Base-by-base conservation (phyloP, 768 basidiomycete species). In the Hypholoma fasciculare region DNA sequence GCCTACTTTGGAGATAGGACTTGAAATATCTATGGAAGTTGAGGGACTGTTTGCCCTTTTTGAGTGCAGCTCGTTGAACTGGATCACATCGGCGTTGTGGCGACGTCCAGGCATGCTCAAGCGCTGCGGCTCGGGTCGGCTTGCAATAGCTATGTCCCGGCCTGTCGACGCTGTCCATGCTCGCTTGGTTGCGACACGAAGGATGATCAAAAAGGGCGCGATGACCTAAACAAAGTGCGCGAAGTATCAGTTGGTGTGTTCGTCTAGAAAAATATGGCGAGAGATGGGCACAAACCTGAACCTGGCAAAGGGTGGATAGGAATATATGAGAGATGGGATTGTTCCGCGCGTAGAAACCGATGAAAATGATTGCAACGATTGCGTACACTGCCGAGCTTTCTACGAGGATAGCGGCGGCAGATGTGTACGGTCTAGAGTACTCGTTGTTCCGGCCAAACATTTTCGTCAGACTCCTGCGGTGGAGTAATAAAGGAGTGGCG, bases 321-420 rank as follows among this genome's bases (percentile, higher is more conserved):
- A 57, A 57, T n/a, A 57, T n/a, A 20, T 57, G 56, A 7, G 56
- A 49, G 30, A 50, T 44, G 37, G 56, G 56, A 13, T 50, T 50
- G 16, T 57, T 57, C 42, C 48, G 38, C 3, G 40, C 48, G 20
- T 57, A 57, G 14, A 57, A 57, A 6, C 56, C 56, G 39, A 57
- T 57, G 30, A 49, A 57, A 3, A 57, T 20, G 16, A 50, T 23
- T 7, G 56, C 49, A 7, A 57, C 26, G 16, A 57, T 34, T 19
- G 56, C 56, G 26, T 49, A 49, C 8, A 57, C 39, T 3, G 56
- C 56, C 6, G 56, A 57, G 49, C 56, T 57, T 30, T 57, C 56
- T 27, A 57, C 49, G 20, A 57, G 39, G 30, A 57, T 57, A 6
- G 56, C 49, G 4, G 56, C 39, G 3, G 49, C 49, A 7, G 56